phyloP scores from a whole-genome alignment of 2,329 filamentous ascomycete species.

The Pyricularia sp. region DNA sequence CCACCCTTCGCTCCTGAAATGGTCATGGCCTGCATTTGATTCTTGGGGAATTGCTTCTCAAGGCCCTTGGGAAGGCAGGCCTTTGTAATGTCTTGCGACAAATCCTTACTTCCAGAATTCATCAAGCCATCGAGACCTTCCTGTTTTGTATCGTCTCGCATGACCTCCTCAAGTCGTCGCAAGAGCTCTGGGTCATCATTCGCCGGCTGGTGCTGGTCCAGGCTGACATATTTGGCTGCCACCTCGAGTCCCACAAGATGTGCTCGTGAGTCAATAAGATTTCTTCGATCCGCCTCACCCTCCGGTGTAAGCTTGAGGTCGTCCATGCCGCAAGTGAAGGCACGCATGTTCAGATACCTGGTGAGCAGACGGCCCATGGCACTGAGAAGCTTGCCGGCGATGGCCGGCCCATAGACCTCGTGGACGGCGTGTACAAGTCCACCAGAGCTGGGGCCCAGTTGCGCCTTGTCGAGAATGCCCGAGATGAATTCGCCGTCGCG shows the following conservation, averaged over 20 bases:
- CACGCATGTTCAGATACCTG: constrained; percentile 80
- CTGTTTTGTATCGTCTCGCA: constrained; percentile 85
- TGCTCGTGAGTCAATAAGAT: constrained; percentile 51
- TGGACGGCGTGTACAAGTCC: constrained; percentile 87
- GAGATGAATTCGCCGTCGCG: constrained; percentile 76
- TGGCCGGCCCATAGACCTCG: constrained; percentile 78
- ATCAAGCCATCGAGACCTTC: constrained; percentile 79
- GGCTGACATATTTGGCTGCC: constrained; percentile 76
- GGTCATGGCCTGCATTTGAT: constrained; percentile 99
- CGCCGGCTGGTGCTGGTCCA: constrained; percentile 51
- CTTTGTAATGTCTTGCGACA: constrained; percentile 68
- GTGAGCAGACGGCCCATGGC: constrained; percentile 82
- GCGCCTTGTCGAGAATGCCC: constrained; percentile 90
- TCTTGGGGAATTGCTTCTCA: constrained; percentile 84
- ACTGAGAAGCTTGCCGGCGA: constrained; percentile 78
- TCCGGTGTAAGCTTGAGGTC: constrained; percentile 74
- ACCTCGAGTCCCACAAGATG: constrained; percentile 61
- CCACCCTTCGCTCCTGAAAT: constrained; percentile 90
- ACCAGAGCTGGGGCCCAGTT: constrained; percentile 76
- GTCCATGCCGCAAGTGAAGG: constrained; percentile 95
- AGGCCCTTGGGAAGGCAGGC: constrained; percentile 71
- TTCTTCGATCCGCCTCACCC: constrained; percentile 59
- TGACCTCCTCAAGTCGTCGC: constrained; percentile 71
- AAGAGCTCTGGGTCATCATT: constrained; percentile 58
- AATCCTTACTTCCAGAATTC: constrained; percentile 52